Evolutionary conservation across 2,329 filamentous ascomycete genomes (phyloP).

Genomic region (Raffaelea deltoideospora): DNA sequence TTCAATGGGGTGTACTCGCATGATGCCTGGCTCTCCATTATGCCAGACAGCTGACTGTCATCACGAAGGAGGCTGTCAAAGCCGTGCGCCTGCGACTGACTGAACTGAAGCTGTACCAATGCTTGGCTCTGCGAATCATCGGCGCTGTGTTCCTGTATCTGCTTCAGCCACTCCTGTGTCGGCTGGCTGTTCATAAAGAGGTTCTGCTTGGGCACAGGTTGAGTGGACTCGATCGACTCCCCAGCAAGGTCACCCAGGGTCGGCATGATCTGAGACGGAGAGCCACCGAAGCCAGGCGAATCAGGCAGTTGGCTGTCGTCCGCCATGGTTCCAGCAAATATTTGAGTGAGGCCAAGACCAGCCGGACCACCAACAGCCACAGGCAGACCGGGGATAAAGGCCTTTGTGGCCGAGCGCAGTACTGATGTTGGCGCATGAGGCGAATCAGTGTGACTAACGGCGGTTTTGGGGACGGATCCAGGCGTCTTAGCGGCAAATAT

Average conservation of each 20-base stretch:
- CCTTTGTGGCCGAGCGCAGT: conserved; percentile 52
- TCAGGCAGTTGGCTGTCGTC: conserved; percentile 39
- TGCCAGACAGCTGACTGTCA: conserved; percentile 45
- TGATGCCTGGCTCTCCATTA: conserved; percentile 52
- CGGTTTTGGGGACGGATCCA: no score
- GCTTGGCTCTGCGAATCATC: conserved; percentile 20
- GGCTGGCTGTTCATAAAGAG: conserved; percentile 31
- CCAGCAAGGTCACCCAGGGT: conserved; percentile 41
- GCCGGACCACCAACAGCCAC: conserved; percentile 37
- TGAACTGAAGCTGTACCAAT: conserved; percentile 40
- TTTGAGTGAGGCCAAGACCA: conserved; percentile 68
- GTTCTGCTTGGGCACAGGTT: conserved; percentile 22
- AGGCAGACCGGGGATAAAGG: conserved; percentile 54
- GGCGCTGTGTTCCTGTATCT: conserved; percentile 11
- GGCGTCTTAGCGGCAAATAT: no score
- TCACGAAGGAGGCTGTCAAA: conserved; percentile 40
- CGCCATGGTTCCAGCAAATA: conserved; percentile 72
- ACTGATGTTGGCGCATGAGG: conserved; percentile 46
- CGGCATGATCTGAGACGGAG: conserved; percentile 35
- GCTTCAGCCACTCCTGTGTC: conserved; percentile 18
- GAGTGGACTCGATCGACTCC: conserved; percentile 28
- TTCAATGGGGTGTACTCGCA: conserved; percentile 55
- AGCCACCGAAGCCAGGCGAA: conserved; percentile 14
- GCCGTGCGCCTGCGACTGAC: conserved; percentile 44
- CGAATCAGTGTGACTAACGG: conserved; percentile 32